These are phyloP conservation scores for Aphanomyces cochlioides DNA, from an alignment of 352 stramenopile genomes.

Conservation along the genomic window DNA sequence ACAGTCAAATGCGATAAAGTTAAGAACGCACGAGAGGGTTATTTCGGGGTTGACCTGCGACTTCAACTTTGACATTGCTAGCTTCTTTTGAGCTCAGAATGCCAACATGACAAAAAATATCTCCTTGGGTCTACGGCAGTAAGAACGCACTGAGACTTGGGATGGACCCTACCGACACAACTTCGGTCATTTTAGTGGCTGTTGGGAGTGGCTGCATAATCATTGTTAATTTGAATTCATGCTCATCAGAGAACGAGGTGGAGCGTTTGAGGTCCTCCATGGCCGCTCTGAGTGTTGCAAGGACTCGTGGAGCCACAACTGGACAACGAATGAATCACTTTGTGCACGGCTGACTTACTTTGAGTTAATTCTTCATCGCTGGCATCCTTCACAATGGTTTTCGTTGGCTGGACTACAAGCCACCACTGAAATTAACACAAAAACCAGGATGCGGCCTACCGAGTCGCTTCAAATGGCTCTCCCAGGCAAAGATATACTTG, in stretches of 20 bases:
- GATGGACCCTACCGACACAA: background rate
- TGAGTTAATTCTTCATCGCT: conserved; percentile 31
- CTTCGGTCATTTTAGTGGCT: conserved; percentile 17
- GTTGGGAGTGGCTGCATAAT: conserved; percentile 45
- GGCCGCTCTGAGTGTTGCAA: conserved; percentile 60
- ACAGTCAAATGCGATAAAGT: background rate
- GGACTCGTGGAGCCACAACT: conserved; percentile 49
- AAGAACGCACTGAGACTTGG: conserved; percentile 19
- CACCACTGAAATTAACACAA: background rate
- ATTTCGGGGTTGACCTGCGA: conserved; percentile 60
- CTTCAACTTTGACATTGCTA: conserved; percentile 62
- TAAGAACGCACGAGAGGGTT: conserved; percentile 45
- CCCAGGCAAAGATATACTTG: conserved; percentile 74
- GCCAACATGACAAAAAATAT: conserved; percentile 73
- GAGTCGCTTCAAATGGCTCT: conserved; percentile 69
- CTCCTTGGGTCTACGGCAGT: conserved; percentile 36
- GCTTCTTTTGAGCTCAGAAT: conserved; percentile 57
- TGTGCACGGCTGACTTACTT: background rate
- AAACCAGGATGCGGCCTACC: conserved; percentile 37
- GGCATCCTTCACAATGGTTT: conserved; percentile 47
- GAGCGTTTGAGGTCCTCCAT: conserved; percentile 57
- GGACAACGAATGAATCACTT: conserved; percentile 9
- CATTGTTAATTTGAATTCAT: conserved; percentile 84
- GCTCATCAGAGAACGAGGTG: conserved; percentile 40
- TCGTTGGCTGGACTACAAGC: conserved; percentile 62